These are phyloP conservation scores for Saccharomycopsis oosterbeekiorum DNA, from an alignment of 805 yeast species.

Conservation along the genomic window DNA sequence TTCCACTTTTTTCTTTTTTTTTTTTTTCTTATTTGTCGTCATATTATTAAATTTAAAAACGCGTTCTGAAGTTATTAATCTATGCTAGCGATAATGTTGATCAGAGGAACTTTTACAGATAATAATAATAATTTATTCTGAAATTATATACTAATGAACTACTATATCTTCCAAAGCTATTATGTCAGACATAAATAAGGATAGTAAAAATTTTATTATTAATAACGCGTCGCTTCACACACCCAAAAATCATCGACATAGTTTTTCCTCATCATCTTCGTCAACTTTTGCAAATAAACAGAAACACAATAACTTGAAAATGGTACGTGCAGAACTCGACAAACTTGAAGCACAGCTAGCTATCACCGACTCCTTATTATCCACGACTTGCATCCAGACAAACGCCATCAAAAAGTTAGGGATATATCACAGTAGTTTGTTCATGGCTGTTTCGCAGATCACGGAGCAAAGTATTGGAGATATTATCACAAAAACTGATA, in stretches of 20 bases:
- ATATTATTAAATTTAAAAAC: too few relatives aligned
- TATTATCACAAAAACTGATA: not conserved
- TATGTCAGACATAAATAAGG: not conserved
- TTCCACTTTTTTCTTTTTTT: too few relatives aligned
- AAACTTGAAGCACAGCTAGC: slow-evolving; percentile 1
- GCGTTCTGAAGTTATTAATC: too few relatives aligned
- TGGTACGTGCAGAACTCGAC: slow-evolving; percentile 4
- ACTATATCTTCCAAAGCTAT: too few relatives aligned
- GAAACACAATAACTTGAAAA: slow-evolving; percentile 7
- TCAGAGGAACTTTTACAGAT: too few relatives aligned
- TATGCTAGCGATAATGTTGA: too few relatives aligned
- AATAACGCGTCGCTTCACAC: not conserved
- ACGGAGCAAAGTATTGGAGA: slow-evolving; percentile 7
- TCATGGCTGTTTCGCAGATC: slow-evolving; percentile 11
- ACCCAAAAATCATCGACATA: not conserved
- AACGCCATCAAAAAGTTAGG: slow-evolving; percentile 8
- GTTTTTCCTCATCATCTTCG: not conserved
- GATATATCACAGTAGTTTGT: slow-evolving; percentile 7
- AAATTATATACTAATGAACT: too few relatives aligned
- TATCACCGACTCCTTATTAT: slow-evolving; percentile 2
- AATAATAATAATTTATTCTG: too few relatives aligned
- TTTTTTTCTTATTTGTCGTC: too few relatives aligned
- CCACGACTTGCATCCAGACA: slow-evolving; percentile 1
- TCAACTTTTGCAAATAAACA: slow-evolving; percentile 2
- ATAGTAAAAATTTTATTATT: not conserved